phyloP scores from a whole-genome alignment of 495 filamentous ascomycete genomes.

The Talaromyces wortmannii region DNA sequence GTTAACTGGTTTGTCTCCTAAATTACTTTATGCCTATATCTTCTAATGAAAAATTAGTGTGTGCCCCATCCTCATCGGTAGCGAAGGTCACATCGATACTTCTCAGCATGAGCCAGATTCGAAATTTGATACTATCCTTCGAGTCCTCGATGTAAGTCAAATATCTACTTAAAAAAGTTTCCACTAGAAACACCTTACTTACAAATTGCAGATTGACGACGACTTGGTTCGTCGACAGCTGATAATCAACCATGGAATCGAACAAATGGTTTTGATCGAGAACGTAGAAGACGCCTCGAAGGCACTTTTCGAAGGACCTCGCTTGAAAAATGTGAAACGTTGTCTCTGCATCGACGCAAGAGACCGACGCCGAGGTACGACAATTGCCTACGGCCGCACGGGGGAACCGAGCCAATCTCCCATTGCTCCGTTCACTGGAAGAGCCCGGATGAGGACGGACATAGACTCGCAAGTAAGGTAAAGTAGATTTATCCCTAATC shows the following conservation, averaged over 20 bases:
- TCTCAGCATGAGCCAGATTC: conserved; percentile 64
- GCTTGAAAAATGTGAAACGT: conserved; percentile 62
- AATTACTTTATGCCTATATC: conserved; percentile 5
- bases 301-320: conserved; percentile 58
- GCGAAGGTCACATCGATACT: conserved; percentile 50
- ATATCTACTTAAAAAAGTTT: not conserved
- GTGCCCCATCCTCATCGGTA: conserved; percentile 62
- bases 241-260: conserved; percentile 75
- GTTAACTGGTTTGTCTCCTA: conserved; percentile 38
- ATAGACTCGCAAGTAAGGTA: conserved; percentile 58
- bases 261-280: conserved; percentile 76
- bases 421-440: conserved; percentile 39
- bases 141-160: conserved; percentile 56
- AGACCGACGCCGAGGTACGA: conserved; percentile 54
- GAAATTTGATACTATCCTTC: conserved; percentile 67
- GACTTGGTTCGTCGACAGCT: conserved; percentile 69
- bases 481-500: not conserved
- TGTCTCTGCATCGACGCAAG: conserved; percentile 58
- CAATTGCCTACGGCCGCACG: conserved; percentile 47
- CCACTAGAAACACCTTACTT: conserved; percentile 5
- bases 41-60: conserved; percentile 22
- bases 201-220: conserved; percentile 58
- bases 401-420: conserved; percentile 49
- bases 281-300: conserved; percentile 55
- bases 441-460: conserved; percentile 77